These are phyloP conservation scores for Xanthoconium stramineum DNA, from an alignment of 768 basidiomycete species.

Conservation along the genomic window DNA sequence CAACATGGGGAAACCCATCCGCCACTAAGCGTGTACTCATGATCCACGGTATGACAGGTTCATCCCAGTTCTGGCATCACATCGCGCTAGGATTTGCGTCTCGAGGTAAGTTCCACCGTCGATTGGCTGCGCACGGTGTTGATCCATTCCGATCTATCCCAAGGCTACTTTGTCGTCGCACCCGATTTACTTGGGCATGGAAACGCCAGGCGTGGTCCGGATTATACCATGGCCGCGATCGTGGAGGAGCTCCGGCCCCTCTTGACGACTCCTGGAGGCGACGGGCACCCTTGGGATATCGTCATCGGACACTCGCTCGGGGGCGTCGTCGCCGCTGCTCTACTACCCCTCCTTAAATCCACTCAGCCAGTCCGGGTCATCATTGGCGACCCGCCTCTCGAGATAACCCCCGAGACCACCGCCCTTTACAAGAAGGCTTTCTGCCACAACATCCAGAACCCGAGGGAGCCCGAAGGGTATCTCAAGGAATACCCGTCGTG, in stretches of 20 bases:
- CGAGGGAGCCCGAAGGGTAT: background rate
- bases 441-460: background rate
- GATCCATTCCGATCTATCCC: background rate
- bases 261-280: background rate
- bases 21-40: conserved; percentile 17
- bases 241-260: conserved; percentile 8
- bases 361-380: conserved; percentile 9
- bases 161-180: conserved; percentile 22
- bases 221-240: conserved; percentile 11
- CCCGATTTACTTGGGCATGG: conserved; percentile 24
- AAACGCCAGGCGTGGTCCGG: background rate
- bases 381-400: conserved; percentile 20
- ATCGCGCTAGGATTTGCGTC: conserved; percentile 10
- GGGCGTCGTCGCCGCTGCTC: conserved; percentile 5
- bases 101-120: conserved; percentile 7
- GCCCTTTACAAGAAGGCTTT: background rate
- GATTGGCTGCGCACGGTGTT: background rate
- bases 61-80: conserved; percentile 14
- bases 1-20: conserved; percentile 13
- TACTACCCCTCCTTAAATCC: conserved; percentile 15
- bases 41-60: conserved; percentile 15
- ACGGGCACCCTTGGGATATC: conserved; percentile 1
- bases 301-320: conserved; percentile 23
- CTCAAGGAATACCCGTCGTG: background rate
- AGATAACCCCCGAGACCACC: background rate